phyloP scores from a whole-genome alignment of 805 yeast species.

The Yamadazyma phyllophila region DNA sequence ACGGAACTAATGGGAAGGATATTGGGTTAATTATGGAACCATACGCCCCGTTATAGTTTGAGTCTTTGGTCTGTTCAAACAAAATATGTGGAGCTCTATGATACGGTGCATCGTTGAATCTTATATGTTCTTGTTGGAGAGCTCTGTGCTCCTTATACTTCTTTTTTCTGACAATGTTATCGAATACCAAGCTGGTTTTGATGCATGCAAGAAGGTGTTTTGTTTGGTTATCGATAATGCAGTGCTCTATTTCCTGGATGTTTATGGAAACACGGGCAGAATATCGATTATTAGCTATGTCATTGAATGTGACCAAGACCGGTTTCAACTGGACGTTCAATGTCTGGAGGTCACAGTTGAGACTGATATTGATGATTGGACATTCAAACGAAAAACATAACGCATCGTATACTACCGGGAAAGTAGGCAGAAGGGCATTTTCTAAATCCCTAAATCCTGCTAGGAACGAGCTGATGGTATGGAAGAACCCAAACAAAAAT shows the following conservation, averaged over 20 bases:
- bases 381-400: conserved; percentile 59
- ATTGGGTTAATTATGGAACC: conserved; percentile 59
- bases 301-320: conserved; percentile 51
- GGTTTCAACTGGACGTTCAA: conserved; percentile 19
- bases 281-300: conserved; percentile 66
- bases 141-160: conserved; percentile 44
- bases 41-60: conserved; percentile 45
- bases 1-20: conserved; percentile 60
- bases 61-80: conserved; percentile 46
- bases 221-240: conserved; percentile 18
- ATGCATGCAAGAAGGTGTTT: conserved; percentile 36
- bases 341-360: conserved; percentile 20
- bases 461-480: conserved; percentile 47
- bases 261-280: conserved; percentile 51
- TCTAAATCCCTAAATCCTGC: conserved; percentile 74
- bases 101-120: conserved; percentile 75
- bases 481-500: conserved; percentile 42
- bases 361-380: conserved; percentile 42
- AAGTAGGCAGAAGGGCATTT: conserved; percentile 61
- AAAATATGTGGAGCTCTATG: conserved; percentile 77
- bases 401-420: conserved; percentile 63
- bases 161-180: conserved; percentile 57
- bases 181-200: conserved; percentile 56
- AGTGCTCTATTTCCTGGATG: conserved; percentile 46
- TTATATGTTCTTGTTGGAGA: conserved; percentile 64